A percentile compares a stretch with the other conserved stretches of the same genome.
These are phyloP conservation scores for Magnolia changhungtana DNA, from an alignment of 164 flowering plant species.

Conservation along the genomic window DNA sequence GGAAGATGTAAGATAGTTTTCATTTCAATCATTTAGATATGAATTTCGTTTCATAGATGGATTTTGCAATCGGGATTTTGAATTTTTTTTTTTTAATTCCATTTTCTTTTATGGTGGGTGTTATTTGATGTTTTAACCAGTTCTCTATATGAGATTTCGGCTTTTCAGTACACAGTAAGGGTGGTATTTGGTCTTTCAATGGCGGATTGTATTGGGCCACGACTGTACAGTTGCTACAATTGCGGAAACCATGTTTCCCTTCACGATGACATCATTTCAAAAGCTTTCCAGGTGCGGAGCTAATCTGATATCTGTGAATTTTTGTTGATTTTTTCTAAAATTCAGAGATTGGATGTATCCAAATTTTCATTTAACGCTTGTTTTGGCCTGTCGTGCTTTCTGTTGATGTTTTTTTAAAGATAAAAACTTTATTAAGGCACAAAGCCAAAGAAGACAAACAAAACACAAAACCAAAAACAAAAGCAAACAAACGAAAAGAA, in stretches of 20 bases:
- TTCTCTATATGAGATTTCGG: not conserved
- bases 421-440: not conserved
- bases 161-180: not conserved
- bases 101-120: not conserved
- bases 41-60: not conserved
- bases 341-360: not conserved
- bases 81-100: not conserved
- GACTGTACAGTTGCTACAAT: slow-evolving; percentile 63
- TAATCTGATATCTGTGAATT: not conserved
- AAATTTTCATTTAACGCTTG: not conserved
- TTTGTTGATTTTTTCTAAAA: not conserved
- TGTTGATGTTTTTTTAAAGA: not conserved
- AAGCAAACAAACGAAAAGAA: too few relatives aligned
- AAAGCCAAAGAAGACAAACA: too few relatives aligned
- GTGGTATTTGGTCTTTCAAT: slow-evolving; percentile 17
- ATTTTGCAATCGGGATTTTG: not conserved
- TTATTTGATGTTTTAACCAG: not conserved
- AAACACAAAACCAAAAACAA: too few relatives aligned
- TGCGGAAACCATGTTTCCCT: slow-evolving; percentile 67
- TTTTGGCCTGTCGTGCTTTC: not conserved
- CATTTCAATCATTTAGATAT: not conserved
- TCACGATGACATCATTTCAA: slow-evolving; percentile 67
- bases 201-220: slow-evolving; percentile 50
- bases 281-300: slow-evolving; percentile 54
- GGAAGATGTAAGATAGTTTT: not conserved